Conservation (phyloP, 2,329 filamentous ascomycete genomes). For the Colletotrichum aenigma region DNA sequence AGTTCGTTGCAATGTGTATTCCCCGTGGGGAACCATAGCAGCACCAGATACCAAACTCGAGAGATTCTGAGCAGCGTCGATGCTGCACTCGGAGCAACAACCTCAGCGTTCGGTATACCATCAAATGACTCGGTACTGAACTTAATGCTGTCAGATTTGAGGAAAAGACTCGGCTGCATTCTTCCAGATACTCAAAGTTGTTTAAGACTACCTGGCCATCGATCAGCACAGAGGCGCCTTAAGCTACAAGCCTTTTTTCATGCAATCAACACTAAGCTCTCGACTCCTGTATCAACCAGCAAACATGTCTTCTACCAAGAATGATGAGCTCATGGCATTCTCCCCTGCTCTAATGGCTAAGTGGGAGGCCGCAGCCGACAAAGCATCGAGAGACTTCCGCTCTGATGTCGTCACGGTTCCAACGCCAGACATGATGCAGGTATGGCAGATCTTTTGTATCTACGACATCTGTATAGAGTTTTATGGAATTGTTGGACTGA, state of each 20-base stretch:
- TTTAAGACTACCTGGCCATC: background rate
- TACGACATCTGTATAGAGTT: rapidly evolving
- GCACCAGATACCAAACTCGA: background rate
- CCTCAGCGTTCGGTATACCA: rapidly evolving
- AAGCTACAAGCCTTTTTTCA: rapidly evolving
- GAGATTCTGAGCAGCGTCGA: background rate
- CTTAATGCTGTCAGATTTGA: rapidly evolving
- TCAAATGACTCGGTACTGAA: background rate
- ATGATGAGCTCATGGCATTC: background rate
- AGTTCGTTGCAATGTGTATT: background rate
- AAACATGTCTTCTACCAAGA: background rate
- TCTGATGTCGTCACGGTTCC: background rate
- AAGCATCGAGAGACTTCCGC: background rate
- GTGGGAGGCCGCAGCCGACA: background rate
- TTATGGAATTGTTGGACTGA: rapidly evolving
- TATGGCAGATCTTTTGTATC: background rate
- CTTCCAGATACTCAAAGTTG: background rate
- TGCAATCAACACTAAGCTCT: background rate
- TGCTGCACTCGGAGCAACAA: background rate
- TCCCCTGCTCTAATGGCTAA: background rate
- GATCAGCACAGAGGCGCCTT: rapidly evolving
- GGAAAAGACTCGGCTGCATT: rapidly evolving
- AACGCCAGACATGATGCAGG: background rate
- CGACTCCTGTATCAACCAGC: rapidly evolving
- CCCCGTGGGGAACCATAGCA: background rate